Percentiles rank a stretch among this genome's conserved stretches.
Conservation (phyloP, 2,329 filamentous ascomycete species). For the Alternaria sp. region DNA sequence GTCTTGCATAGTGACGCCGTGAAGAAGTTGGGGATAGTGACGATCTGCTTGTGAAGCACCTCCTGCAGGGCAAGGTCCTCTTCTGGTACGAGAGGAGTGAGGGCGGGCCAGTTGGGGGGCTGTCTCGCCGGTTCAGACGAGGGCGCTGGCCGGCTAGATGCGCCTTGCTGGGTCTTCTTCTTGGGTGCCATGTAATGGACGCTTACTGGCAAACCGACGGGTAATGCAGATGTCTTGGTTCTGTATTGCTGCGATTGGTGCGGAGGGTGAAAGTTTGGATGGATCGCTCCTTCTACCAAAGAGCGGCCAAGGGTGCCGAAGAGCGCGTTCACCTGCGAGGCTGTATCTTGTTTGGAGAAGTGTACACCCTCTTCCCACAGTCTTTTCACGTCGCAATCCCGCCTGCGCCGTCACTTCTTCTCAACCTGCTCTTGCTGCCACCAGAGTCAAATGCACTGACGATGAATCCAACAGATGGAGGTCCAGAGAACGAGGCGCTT, state of each 20-base stretch:
- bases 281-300: constrained; percentile 9
- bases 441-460: background rate
- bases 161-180: constrained; percentile 33
- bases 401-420: background rate
- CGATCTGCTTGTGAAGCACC: constrained; percentile 71
- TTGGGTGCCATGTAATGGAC: constrained; percentile 40
- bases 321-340: background rate
- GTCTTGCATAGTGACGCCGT: constrained; percentile 76
- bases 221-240: background rate
- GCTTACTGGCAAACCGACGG: background rate
- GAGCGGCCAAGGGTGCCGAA: constrained; percentile 1
- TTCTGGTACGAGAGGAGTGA: constrained; percentile 74
- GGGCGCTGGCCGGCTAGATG: constrained; percentile 7
- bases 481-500: background rate
- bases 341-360: background rate
- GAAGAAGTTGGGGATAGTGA: constrained; percentile 78
- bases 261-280: background rate
- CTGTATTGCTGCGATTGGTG: background rate
- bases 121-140: constrained; percentile 13
- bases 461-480: background rate
- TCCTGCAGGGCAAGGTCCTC: constrained; percentile 69
- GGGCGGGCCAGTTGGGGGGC: constrained; percentile 73
- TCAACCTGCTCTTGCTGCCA: background rate
- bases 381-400: background rate
- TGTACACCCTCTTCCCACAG: background rate